A percentile compares a stretch with the other conserved stretches of the same genome.
Conservation (phyloP, 306 rosid genomes). For the Rosa chinensis region DNA sequence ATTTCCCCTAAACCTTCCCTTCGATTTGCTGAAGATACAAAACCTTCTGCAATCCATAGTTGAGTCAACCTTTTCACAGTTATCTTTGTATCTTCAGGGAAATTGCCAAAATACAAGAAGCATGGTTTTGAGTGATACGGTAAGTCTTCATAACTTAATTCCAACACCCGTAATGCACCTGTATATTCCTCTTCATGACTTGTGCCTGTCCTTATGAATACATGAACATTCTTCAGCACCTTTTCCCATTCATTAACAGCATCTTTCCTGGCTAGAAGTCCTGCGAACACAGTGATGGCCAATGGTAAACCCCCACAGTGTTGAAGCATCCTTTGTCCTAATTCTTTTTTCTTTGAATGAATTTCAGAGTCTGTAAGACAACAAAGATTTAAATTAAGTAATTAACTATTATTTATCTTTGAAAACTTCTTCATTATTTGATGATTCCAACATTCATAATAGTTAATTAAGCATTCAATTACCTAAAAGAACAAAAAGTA, state of each 20-base stretch:
- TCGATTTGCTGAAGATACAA: slow-evolving; percentile 7
- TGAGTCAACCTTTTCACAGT: slow-evolving; percentile 30
- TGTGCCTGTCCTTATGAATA: slow-evolving; percentile 29
- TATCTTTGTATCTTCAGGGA: slow-evolving; percentile 43
- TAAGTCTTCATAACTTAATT: slow-evolving; percentile 45
- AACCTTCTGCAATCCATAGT: slow-evolving; percentile 55
- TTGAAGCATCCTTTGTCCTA: slow-evolving; percentile 6
- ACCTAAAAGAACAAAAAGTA: not conserved
- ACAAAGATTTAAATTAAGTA: no score
- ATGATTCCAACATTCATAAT: not conserved
- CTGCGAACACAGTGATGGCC: slow-evolving; percentile 8
- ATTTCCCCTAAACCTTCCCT: not conserved
- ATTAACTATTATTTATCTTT: not conserved
- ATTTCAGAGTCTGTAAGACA: not conserved
- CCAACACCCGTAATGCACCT: slow-evolving; percentile 33
- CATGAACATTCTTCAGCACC: slow-evolving; percentile 21
- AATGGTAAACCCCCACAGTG: slow-evolving; percentile 12
- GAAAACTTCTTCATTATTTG: no score
- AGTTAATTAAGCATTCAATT: not conserved
- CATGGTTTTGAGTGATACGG: slow-evolving; percentile 49
- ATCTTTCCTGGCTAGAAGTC: not conserved
- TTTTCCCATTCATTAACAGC: slow-evolving; percentile 22
- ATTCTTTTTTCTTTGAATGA: not conserved
- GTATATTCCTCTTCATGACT: slow-evolving; percentile 25
- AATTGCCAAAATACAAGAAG: slow-evolving; percentile 48